Conservation (phyloP, 2,329 filamentous ascomycete species). For the Gnomoniopsis sp. region DNA sequence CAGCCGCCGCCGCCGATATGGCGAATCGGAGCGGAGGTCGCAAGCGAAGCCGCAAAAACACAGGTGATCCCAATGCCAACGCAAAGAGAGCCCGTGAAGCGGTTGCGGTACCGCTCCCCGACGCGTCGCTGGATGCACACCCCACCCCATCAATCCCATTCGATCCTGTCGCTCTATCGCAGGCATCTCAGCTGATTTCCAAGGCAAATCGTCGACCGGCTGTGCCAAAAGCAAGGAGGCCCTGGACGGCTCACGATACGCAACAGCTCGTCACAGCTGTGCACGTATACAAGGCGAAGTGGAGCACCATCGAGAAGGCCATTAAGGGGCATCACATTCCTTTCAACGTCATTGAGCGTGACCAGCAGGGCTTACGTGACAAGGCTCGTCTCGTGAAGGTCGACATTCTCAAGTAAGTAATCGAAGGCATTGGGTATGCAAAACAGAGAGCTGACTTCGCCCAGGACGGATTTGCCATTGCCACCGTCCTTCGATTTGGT, state of each 20-base stretch:
- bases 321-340: conserved; percentile 25
- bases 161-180: conserved; percentile 25
- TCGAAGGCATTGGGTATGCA: neutral
- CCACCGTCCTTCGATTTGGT: conserved; percentile 49
- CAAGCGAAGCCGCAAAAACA: conserved; percentile 14
- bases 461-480: conserved; percentile 38
- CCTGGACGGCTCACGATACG: conserved; percentile 43
- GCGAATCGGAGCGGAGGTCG: neutral
- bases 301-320: conserved; percentile 34
- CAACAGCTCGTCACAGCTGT: conserved; percentile 40
- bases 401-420: conserved; percentile 41
- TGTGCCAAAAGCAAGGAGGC: conserved; percentile 29
- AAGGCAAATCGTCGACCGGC: conserved; percentile 28
- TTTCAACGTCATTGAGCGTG: conserved; percentile 40
- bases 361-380: conserved; percentile 56
- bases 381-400: conserved; percentile 57
- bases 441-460: neutral
- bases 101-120: conserved; percentile 11
- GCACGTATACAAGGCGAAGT: conserved; percentile 33
- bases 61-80: conserved; percentile 1
- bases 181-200: conserved; percentile 24
- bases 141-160: neutral
- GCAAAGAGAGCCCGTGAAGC: conserved; percentile 13
- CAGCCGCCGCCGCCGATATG: neutral
- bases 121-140: neutral